Evolutionary conservation across 2,329 filamentous ascomycete species (phyloP).

Genomic region (Hypoxylon sp.): DNA sequence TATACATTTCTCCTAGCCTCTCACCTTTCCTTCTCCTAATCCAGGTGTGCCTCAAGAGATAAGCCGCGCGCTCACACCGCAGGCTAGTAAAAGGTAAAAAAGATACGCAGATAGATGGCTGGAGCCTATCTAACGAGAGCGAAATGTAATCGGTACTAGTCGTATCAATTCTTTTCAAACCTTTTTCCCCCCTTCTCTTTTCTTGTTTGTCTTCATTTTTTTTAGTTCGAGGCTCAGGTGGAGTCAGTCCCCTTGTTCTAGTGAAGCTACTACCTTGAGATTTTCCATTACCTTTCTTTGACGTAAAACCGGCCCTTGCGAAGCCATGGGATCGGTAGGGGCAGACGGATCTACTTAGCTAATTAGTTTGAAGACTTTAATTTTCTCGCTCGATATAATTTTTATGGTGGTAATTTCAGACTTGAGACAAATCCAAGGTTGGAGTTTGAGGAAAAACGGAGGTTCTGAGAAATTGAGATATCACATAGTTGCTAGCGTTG

Average conservation of each 20-base stretch:
- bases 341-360: constrained; percentile 13
- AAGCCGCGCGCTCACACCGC: constrained; percentile 18
- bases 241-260: constrained; percentile 44
- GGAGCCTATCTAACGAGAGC: neutral
- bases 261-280: constrained; percentile 30
- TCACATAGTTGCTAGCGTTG: neutral
- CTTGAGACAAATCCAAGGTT: neutral
- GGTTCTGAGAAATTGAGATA: neutral
- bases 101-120: neutral
- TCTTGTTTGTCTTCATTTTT: neutral
- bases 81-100: constrained; percentile 23
- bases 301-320: constrained; percentile 29
- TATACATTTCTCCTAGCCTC: constrained; percentile 4
- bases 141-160: constrained; percentile 23
- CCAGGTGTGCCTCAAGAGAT: constrained; percentile 7
- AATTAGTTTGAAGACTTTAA: neutral
- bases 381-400: too few relatives aligned
- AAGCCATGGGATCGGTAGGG: constrained; percentile 19
- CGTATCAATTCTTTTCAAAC: constrained; percentile 6
- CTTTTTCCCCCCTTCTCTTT: too few relatives aligned
- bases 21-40: neutral
- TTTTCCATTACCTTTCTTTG: constrained; percentile 33
- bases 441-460: neutral
- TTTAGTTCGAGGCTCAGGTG: constrained; percentile 33
- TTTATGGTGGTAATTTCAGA: neutral